Evolutionary conservation across 148 eudicot species (phyloP).

Genomic region (Heliamphora exappendiculata): DNA sequence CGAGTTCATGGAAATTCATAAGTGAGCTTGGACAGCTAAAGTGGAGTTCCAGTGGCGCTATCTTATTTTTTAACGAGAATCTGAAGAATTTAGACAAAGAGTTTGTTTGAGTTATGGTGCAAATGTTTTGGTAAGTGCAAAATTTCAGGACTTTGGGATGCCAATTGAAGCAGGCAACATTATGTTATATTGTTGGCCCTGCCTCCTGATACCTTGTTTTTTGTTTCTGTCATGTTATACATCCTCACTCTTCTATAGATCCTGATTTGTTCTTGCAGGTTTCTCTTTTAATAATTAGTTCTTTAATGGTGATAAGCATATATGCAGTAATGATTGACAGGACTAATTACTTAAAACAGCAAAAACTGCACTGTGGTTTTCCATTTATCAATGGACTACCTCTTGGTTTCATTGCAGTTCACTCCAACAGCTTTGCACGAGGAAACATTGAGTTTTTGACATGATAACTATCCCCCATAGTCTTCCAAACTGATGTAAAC

Average conservation of each 20-base stretch:
- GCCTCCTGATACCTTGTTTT: not conserved
- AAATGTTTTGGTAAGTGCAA: not conserved
- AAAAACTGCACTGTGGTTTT: too few relatives aligned
- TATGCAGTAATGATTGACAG: too few relatives aligned
- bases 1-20: not conserved
- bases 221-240: not conserved
- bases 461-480: too few relatives aligned
- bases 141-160: not conserved
- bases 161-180: not conserved
- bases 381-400: too few relatives aligned
- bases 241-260: not conserved
- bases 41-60: conserved; percentile 5
- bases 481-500: too few relatives aligned
- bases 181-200: conserved; percentile 6
- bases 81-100: not conserved
- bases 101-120: not conserved
- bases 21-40: conserved; percentile 6
- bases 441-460: too few relatives aligned
- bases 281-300: too few relatives aligned
- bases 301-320: too few relatives aligned
- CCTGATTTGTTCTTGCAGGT: not conserved
- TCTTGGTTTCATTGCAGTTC: too few relatives aligned
- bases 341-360: too few relatives aligned
- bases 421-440: too few relatives aligned
- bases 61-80: not conserved